Conservation (phyloP, 495 filamentous ascomycete species). For the Tricharina praecox region DNA sequence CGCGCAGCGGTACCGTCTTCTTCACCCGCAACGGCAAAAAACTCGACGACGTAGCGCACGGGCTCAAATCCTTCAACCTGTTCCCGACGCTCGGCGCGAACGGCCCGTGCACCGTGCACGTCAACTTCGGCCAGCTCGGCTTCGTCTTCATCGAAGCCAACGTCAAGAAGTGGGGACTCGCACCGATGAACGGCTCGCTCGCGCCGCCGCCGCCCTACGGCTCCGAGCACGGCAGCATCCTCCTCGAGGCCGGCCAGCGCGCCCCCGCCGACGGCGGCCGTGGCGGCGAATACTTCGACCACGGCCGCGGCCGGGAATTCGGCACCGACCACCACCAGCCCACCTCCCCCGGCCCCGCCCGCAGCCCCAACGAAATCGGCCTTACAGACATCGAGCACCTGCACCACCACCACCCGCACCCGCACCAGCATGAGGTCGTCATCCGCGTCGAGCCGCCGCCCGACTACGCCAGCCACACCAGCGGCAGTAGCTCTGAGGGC, state of each 20-base stretch:
- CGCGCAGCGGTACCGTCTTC: constrained; percentile 85
- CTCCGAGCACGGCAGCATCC: constrained; percentile 84
- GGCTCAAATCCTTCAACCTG: constrained; percentile 83
- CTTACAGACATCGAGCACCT: constrained; percentile 44
- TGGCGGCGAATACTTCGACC: constrained; percentile 30
- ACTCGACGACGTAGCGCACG: constrained; percentile 85
- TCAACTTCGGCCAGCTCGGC: constrained; percentile 93
- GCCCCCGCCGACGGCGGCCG: constrained; percentile 4
- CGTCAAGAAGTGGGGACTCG: constrained; percentile 97
- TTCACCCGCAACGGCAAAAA: constrained; percentile 97
- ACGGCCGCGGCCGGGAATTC: constrained; percentile 36
- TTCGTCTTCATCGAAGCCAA: constrained; percentile 99
- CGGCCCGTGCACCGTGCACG: constrained; percentile 78
- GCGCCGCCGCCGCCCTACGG: constrained; percentile 94
- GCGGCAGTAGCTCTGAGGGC: constrained; percentile 18
- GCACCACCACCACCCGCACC: neutral
- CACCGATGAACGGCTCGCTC: constrained; percentile 85
- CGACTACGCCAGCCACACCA: constrained; percentile 18
- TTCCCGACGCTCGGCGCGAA: constrained; percentile 92
- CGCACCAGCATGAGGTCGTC: neutral
- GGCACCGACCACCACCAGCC: constrained; percentile 35
- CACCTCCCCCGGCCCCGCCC: constrained; percentile 71
- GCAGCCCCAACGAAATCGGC: constrained; percentile 93
- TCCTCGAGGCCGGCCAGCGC: constrained; percentile 45
- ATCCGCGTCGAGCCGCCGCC: constrained; percentile 17